phyloP scores from a whole-genome alignment of 176 grass and related monocot species.

The Carex myosuroides region DNA sequence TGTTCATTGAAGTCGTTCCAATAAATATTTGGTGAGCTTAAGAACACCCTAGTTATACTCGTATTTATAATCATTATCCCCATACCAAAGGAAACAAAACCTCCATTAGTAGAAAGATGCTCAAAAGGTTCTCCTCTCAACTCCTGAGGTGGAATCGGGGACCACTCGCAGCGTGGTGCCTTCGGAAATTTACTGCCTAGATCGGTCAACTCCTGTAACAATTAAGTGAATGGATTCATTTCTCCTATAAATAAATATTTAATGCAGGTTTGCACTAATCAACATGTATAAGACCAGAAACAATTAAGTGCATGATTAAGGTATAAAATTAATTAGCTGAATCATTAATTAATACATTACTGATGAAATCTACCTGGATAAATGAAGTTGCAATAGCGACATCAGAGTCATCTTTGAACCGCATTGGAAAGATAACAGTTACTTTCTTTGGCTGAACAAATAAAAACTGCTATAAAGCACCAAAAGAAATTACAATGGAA shows the following conservation, averaged over 20 bases:
- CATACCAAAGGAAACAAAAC: constrained; percentile 80
- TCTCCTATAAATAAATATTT: neutral
- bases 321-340: neutral
- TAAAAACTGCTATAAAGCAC: neutral
- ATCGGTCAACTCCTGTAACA: constrained; percentile 59
- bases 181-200: constrained; percentile 29
- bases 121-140: constrained; percentile 64
- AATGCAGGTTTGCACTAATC: neutral
- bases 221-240: neutral
- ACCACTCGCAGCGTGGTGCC: constrained; percentile 69
- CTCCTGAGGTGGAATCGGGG: constrained; percentile 71
- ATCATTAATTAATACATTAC: neutral
- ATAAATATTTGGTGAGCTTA: no score
- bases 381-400: constrained; percentile 69
- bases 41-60: no score
- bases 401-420: constrained; percentile 80
- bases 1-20: no score
- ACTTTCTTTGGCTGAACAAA: constrained; percentile 47
- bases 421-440: constrained; percentile 67
- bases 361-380: constrained; percentile 48
- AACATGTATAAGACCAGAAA: neutral
- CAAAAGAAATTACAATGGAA: neutral
- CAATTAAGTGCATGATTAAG: neutral
- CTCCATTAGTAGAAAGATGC: constrained; percentile 78
- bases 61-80: neutral